Base-by-base conservation (phyloP, 2,329 filamentous ascomycete genomes). In the Mycosphaerelloides madeirae region DNA sequence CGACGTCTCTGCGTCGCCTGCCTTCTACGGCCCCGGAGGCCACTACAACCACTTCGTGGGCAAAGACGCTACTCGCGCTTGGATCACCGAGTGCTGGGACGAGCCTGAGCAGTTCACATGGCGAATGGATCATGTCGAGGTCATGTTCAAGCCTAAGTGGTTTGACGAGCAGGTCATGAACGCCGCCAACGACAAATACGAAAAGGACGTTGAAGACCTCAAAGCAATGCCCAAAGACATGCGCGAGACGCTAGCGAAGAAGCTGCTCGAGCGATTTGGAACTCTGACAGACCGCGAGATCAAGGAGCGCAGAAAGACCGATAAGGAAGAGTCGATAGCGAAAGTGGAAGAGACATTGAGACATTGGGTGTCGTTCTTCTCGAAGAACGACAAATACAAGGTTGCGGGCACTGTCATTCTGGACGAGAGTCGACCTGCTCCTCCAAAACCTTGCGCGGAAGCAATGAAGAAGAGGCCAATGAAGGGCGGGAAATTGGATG, bases 271-370 rank as follows among this genome's bases (percentile, higher is more conserved):
- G 59, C 55, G 19, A 57, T 55, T 44, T 18, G 58, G 58, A 1
- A 46, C 22, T 6, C 46, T 58, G 3, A 44, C 47, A 2, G 43
- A 51, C 7, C 50, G 41, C 14, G 50, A 55, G 41, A 53, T 44
- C 32, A 43, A 37, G 43, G 44, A 52, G 48, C 36, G 58, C 38
- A 29, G 56, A 38, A 46, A 39, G 37, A 29, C 39, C 38, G 59
- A 60, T 39, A 32, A 29, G 31, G 34, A 42, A 8, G 58, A 58
- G 46, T 90, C 95, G 69, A 57, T 73, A 38, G 71, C 73, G 38
- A 70, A 74, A 37, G 90, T 89, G 9, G 71, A 71, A 65, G 68
- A 76, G 54, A 77, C 79, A 63, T 81, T 87, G 3, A 65, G 78
- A 48, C 77, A 81, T 28, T 79, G 80, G 28, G 72, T 96, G 44